These are phyloP conservation scores for Kwoniella shandongensis DNA, from an alignment of 768 basidiomycete genomes.

Conservation along the genomic window DNA sequence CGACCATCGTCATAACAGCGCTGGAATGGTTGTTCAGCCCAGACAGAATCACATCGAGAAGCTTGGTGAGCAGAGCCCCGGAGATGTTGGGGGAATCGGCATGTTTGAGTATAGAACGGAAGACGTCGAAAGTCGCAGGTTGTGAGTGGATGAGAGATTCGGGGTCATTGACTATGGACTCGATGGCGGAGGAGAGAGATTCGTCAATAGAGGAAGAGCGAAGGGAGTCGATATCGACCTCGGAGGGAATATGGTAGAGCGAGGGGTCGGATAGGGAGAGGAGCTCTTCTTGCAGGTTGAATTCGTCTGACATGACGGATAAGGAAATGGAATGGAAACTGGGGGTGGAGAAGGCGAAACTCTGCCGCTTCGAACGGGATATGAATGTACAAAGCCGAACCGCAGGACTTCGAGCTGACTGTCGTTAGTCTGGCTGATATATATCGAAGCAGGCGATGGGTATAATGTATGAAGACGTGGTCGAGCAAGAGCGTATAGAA, in stretches of 20 bases:
- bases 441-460: neutral
- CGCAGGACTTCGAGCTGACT: neutral
- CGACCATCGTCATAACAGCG: conserved; percentile 31
- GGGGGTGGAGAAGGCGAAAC: too few relatives aligned
- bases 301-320: conserved; percentile 52
- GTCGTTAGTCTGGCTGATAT: neutral
- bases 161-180: conserved; percentile 71
- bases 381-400: neutral
- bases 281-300: conserved; percentile 78
- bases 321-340: too few relatives aligned
- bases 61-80: conserved; percentile 71
- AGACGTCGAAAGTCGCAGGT: conserved; percentile 71
- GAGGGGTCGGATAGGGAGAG: conserved; percentile 64
- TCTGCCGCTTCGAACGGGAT: too few relatives aligned
- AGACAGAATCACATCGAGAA: conserved; percentile 81
- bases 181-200: conserved; percentile 67
- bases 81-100: conserved; percentile 27
- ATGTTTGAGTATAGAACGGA: conserved; percentile 74
- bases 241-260: conserved; percentile 67
- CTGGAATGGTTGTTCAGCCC: conserved; percentile 49
- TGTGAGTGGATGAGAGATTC: conserved; percentile 65
- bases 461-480: neutral
- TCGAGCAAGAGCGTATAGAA: neutral
- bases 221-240: conserved; percentile 65
- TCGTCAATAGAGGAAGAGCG: conserved; percentile 53